phyloP scores from a whole-genome alignment of 192 early-diverging fungal genomes.

The Linnemannia hyalina region DNA sequence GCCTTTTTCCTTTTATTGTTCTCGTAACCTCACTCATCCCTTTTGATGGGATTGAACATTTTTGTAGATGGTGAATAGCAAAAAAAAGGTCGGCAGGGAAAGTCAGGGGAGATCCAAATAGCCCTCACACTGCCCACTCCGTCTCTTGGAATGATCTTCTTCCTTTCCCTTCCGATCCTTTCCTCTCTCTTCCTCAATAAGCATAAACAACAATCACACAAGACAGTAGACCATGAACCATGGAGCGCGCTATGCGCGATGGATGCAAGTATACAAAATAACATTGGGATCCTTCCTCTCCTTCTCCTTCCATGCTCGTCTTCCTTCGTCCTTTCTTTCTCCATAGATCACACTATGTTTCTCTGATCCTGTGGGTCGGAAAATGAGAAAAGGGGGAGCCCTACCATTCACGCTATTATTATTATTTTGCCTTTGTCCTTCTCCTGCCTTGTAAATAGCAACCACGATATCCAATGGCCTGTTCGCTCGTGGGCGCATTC shows the following conservation, averaged over 20 bases:
- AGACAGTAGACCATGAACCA: not conserved
- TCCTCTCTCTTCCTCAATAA: not conserved
- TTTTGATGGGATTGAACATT: not conserved
- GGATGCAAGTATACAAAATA: not conserved
- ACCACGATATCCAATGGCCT: slow-evolving; percentile 11
- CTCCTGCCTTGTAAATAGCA: not conserved
- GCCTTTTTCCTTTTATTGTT: not conserved
- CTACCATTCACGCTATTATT: not conserved
- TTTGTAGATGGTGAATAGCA: not conserved
- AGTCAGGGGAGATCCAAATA: not conserved
- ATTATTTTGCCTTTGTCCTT: not conserved
- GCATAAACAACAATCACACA: too few species aligned
- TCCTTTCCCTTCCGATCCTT: not conserved
- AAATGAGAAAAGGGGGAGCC: not conserved
- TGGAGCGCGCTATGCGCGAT: not conserved
- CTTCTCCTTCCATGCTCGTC: not conserved
- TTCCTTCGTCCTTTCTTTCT: not conserved
- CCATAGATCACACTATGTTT: slow-evolving; percentile 2
- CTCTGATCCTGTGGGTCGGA: not conserved
- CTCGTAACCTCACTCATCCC: not conserved
- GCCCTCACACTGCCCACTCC: not conserved
- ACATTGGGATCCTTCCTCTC: not conserved
- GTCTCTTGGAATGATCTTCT: not conserved
- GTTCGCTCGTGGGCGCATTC: slow-evolving; percentile 5
- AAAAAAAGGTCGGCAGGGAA: not conserved